Percentiles rank a stretch among this genome's conserved stretches.
Evolutionary conservation across 208 protist species (phyloP).

Genomic region (Phytomonas sp.): DNA sequence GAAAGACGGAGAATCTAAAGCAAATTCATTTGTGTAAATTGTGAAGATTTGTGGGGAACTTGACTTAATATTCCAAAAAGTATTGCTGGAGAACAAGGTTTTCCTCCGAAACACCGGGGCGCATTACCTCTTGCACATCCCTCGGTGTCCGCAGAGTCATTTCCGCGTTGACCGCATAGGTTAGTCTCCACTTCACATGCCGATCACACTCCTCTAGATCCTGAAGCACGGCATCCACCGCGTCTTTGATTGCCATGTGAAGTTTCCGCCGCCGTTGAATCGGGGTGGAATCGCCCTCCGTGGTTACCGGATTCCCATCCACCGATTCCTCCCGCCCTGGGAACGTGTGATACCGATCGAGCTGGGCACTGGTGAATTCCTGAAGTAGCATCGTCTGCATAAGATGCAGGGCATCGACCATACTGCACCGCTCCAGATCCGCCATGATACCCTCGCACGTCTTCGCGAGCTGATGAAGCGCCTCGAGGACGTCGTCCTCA

Average conservation of each 20-base stretch:
- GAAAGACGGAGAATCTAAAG: constrained; percentile 5
- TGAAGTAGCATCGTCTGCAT: constrained; percentile 20
- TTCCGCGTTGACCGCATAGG: constrained; percentile 42
- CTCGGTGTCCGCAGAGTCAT: constrained; percentile 39
- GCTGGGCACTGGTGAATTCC: constrained; percentile 13
- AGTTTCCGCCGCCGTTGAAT: constrained; percentile 3
- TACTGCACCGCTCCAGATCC: constrained; percentile 16
- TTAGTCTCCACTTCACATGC: constrained; percentile 45
- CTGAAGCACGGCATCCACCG: background rate
- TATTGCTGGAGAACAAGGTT: constrained; percentile 71
- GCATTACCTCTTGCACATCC: constrained; percentile 46
- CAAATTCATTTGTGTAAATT: constrained; percentile 5
- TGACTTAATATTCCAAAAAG: constrained; percentile 12
- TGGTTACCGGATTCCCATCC: background rate
- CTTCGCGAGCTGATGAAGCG: constrained; percentile 12
- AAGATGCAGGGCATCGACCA: constrained; percentile 28
- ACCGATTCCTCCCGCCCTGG: background rate
- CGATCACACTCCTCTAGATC: constrained; percentile 15
- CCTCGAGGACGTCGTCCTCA: background rate
- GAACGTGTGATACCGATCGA: background rate
- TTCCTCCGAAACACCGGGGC: constrained; percentile 52
- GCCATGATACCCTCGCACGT: constrained; percentile 8
- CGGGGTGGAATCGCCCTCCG: background rate
- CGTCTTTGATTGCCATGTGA: background rate
- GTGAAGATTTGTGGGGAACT: background rate